Conservation (phyloP, 345 rosid genomes). For the Dipteronia dyeriana region DNA sequence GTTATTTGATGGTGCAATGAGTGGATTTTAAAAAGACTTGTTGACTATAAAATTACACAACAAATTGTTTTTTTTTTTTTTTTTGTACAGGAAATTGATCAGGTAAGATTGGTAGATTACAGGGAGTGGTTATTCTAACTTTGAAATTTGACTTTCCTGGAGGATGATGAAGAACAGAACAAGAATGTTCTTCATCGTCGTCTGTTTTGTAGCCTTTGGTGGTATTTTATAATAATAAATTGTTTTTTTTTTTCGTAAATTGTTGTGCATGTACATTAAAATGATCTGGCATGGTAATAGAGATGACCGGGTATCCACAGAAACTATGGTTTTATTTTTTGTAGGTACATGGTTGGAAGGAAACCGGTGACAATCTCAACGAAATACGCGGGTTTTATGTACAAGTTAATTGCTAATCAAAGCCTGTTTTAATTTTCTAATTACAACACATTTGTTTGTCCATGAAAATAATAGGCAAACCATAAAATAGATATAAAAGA, state of each 20-base stretch:
- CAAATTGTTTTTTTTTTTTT: not conserved
- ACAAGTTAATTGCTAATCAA: too few species aligned
- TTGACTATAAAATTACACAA: too few species aligned
- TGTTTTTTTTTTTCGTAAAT: not conserved
- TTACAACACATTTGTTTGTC: not conserved
- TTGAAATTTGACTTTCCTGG: slow-evolving; percentile 25
- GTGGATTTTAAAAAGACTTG: not conserved
- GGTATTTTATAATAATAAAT: not conserved
- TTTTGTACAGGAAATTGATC: not conserved
- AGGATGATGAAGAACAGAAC: not conserved
- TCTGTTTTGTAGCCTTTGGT: not conserved
- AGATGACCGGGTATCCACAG: slow-evolving; percentile 19
- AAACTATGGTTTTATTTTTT: slow-evolving; percentile 21
- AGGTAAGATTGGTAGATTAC: too few species aligned
- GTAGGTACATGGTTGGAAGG: not conserved
- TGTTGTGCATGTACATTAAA: slow-evolving; percentile 10
- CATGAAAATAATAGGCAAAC: not conserved
- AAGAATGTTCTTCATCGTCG: slow-evolving; percentile 4
- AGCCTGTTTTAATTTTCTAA: too few species aligned
- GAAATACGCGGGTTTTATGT: too few species aligned
- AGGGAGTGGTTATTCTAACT: not conserved
- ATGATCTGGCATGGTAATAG: not conserved
- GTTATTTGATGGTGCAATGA: slow-evolving; percentile 18
- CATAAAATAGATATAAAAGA: too few species aligned
- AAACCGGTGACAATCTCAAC: not conserved